Evolutionary conservation across 1,139 yeast genomes (phyloP).

Genomic region (Diutina neorugosa): DNA sequence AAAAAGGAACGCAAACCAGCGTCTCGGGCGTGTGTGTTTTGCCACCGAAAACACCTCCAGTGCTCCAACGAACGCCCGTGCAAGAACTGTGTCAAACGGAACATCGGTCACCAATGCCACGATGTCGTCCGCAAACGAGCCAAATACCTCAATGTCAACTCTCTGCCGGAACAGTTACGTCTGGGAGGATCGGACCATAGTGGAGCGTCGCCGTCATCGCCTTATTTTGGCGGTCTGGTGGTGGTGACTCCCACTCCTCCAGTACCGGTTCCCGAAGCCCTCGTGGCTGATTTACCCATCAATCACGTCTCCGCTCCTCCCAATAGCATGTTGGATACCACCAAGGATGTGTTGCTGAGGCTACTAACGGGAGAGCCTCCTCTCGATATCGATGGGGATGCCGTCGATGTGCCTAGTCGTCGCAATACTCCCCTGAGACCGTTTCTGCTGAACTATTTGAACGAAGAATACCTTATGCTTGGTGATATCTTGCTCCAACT

Average conservation of each 20-base stretch:
- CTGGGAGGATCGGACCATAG: background rate
- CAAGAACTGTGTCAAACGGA: conserved; percentile 52
- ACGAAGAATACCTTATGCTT: conserved; percentile 47
- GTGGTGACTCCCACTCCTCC: conserved; percentile 4
- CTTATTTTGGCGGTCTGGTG: background rate
- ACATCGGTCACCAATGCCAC: conserved; percentile 39
- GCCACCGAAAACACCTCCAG: conserved; percentile 62
- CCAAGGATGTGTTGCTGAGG: conserved; percentile 27
- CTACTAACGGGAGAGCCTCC: conserved; percentile 11
- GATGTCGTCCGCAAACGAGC: conserved; percentile 53
- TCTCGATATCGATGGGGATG: conserved; percentile 11
- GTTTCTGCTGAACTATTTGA: conserved; percentile 30
- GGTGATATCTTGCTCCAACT: conserved; percentile 35
- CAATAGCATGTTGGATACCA: conserved; percentile 19
- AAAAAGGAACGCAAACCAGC: conserved; percentile 49
- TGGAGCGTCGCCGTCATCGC: background rate
- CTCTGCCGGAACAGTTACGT: background rate
- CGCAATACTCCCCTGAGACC: conserved; percentile 8
- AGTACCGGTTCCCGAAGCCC: conserved; percentile 3
- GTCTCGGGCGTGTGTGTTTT: conserved; percentile 55
- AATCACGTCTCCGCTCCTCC: background rate
- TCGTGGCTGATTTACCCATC: background rate
- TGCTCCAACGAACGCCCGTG: conserved; percentile 56
- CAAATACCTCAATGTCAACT: conserved; percentile 18
- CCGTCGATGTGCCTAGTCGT: conserved; percentile 9